Evolutionary conservation across 495 filamentous ascomycete species (phyloP).

Genomic region (Amorphotheca resinae): DNA sequence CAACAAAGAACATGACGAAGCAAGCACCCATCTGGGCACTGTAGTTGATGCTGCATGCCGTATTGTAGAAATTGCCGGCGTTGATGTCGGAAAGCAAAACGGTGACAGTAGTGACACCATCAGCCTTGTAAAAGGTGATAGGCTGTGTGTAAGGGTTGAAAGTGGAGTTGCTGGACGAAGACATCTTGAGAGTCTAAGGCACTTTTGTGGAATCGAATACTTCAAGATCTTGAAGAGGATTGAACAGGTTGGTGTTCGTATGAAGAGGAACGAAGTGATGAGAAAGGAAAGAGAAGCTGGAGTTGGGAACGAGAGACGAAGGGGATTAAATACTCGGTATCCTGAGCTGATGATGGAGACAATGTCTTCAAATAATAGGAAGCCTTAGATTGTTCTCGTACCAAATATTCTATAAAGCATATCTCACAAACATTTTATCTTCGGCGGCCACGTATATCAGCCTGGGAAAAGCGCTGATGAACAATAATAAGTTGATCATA

Average conservation of each 20-base stretch:
- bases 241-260: not conserved
- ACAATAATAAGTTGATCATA: not conserved
- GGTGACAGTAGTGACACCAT: conserved; percentile 38
- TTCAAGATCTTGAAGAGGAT: not conserved
- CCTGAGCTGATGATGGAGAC: not conserved
- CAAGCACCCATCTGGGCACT: conserved; percentile 64
- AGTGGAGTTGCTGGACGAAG: conserved; percentile 1
- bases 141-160: conserved; percentile 50
- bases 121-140: conserved; percentile 36
- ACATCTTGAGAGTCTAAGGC: conserved; percentile 6
- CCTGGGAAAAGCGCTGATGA: not conserved
- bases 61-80: conserved; percentile 33
- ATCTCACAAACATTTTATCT: not conserved
- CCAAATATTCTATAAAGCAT: too few relatives aligned
- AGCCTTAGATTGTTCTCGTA: not conserved
- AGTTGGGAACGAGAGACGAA: not conserved
- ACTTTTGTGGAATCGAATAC: too few relatives aligned
- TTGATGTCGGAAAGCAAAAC: conserved; percentile 38
- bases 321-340: not conserved
- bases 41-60: conserved; percentile 53
- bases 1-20: conserved; percentile 49
- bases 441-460: not conserved
- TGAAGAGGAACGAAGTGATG: not conserved
- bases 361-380: conserved; percentile 4
- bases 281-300: conserved; percentile 1